Conservation (phyloP, 352 stramenopile genomes). For the Pythium vanterpoolii region DNA sequence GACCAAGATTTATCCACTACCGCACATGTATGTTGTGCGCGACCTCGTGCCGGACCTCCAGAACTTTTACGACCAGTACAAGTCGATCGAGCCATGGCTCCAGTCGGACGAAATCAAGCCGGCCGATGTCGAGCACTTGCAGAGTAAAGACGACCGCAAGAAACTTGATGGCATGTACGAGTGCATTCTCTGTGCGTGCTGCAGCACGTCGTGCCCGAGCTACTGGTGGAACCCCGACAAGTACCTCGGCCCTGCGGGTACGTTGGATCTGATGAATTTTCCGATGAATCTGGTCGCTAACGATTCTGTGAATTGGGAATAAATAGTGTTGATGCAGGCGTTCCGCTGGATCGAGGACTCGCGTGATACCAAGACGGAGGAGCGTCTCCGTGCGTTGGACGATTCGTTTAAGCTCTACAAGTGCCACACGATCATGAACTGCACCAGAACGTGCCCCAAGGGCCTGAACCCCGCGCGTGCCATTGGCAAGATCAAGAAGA, state of each 20-base stretch:
- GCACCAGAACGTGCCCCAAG: constrained; percentile 99
- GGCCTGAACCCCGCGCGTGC: constrained; percentile 98
- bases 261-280: constrained; percentile 4
- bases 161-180: constrained; percentile 99
- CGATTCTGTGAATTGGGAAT: background rate
- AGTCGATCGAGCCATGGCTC: constrained; percentile 99
- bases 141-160: constrained; percentile 96
- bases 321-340: constrained; percentile 90
- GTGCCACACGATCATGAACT: constrained; percentile 99
- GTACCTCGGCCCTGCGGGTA: constrained; percentile 90
- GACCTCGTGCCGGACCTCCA: constrained; percentile 99
- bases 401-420: constrained; percentile 99
- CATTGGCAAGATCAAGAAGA: constrained; percentile 99
- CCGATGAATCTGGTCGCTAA: background rate
- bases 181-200: constrained; percentile 99
- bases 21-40: constrained; percentile 99
- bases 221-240: constrained; percentile 99
- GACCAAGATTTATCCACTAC: constrained; percentile 98
- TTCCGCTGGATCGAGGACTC: constrained; percentile 99
- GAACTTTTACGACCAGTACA: constrained; percentile 99
- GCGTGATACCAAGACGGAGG: constrained; percentile 95
- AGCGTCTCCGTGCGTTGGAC: constrained; percentile 95
- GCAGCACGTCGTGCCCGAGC: constrained; percentile 97
- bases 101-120: constrained; percentile 91
- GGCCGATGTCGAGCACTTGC: constrained; percentile 83